Evolutionary conservation across 2,329 filamentous ascomycete genomes (phyloP).

Genomic region (Pseudocercospora pini-densiflorae): DNA sequence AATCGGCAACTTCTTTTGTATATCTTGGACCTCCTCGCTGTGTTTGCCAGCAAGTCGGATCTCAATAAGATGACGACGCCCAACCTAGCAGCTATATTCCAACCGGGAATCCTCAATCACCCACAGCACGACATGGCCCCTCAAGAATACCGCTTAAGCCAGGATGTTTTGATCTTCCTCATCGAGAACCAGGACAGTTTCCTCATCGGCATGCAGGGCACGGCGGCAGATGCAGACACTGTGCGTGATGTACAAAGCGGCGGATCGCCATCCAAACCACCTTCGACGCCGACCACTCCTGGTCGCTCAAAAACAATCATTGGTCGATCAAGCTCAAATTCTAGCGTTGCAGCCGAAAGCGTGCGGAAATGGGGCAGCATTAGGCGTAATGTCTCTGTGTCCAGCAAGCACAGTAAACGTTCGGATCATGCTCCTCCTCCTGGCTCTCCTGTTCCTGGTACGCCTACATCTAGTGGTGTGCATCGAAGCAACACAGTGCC

Average conservation of each 20-base stretch:
- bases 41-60: constrained; percentile 96
- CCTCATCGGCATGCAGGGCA: constrained; percentile 96
- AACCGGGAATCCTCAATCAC: constrained; percentile 94
- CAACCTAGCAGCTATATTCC: constrained; percentile 95
- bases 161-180: constrained; percentile 95
- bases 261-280: constrained; percentile 54
- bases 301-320: constrained; percentile 61
- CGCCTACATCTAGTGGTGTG: constrained; percentile 54
- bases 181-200: constrained; percentile 99
- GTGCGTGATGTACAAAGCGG: constrained; percentile 73
- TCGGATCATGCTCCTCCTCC: constrained; percentile 75
- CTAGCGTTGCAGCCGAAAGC: constrained; percentile 86
- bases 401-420: constrained; percentile 81
- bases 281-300: constrained; percentile 49
- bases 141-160: constrained; percentile 89
- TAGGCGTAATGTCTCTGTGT: constrained; percentile 87
- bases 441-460: constrained; percentile 56
- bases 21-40: constrained; percentile 91
- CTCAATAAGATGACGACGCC: constrained; percentile 96
- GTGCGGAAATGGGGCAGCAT: constrained; percentile 79
- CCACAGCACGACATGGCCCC: constrained; percentile 95
- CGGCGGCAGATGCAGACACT: constrained; percentile 87
- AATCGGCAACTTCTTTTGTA: constrained; percentile 95
- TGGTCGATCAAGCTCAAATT: constrained; percentile 79
- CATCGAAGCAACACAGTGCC: constrained; percentile 89